These are phyloP conservation scores for Huntiella savannae DNA, from an alignment of 2,329 filamentous ascomycete species.

Conservation along the genomic window DNA sequence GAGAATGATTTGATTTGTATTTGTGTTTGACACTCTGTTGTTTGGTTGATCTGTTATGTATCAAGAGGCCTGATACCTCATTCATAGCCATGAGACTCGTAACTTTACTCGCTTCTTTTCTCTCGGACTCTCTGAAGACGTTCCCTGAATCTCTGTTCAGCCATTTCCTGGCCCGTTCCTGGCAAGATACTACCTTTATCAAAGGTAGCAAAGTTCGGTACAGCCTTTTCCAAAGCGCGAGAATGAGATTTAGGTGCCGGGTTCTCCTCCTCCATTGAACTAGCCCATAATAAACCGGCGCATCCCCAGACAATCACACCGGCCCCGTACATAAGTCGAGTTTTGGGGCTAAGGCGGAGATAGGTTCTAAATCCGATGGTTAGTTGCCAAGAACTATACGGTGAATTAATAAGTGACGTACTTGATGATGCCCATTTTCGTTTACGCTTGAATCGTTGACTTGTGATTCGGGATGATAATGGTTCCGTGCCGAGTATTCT, in stretches of 20 bases:
- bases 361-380: constrained; percentile 24
- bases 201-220: constrained; percentile 43
- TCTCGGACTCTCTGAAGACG: too few relatives aligned
- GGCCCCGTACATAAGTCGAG: constrained; percentile 51
- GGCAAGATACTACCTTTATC: constrained; percentile 19
- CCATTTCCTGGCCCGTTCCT: background rate
- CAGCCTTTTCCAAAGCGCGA: constrained; percentile 39
- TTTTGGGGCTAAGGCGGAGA: constrained; percentile 49
- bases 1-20: too few relatives aligned
- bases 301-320: constrained; percentile 61
- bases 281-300: constrained; percentile 53
- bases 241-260: constrained; percentile 59
- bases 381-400: background rate
- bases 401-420: background rate
- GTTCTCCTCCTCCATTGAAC: constrained; percentile 53
- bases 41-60: too few relatives aligned
- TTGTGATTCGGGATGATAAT: too few relatives aligned
- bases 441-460: too few relatives aligned
- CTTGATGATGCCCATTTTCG: background rate
- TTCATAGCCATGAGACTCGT: too few relatives aligned
- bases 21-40: too few relatives aligned
- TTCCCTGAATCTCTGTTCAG: background rate
- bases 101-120: too few relatives aligned
- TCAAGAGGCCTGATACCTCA: too few relatives aligned
- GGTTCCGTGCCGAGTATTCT: too few relatives aligned